Base-by-base conservation (phyloP, 208 protist genomes). In the Wallacemonas rigidus region DNA sequence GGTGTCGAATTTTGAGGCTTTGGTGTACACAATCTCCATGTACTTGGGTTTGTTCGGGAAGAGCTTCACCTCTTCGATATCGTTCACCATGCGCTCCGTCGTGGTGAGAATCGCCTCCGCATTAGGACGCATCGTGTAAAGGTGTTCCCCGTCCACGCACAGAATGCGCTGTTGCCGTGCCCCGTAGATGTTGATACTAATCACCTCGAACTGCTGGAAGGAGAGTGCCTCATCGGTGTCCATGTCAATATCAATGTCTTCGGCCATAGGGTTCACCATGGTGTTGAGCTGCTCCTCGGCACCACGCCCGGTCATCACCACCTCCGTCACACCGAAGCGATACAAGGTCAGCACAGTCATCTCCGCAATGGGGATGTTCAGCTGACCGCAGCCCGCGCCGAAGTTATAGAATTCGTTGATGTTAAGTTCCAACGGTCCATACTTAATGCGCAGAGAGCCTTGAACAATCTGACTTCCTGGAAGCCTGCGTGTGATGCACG, bases 371-470 rank as follows among this genome's bases (percentile, higher is more conserved):
- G 87, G 87, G 41, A 86, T 83, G 74, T 86, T 88, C 39, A 87
- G 80, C 39, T 85, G 69, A 3, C 92, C 92, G 73, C 89, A 92
- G 35, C 92, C 92, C 0, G 85, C 65, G 38, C 92, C 92, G 76
- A 96, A 94, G 62, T 92, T 90, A 71, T 91, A 96, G 69, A 85
- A 87, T 68, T 96, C 89, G 60, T 92, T 93, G 55, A 93, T 93
- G 71, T 93, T 94, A 2, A 96, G 68, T 73, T 94, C 89, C n/a
- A 94, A 45, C 3, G 89, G 89, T 38, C 92, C 89, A 70, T 91
- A 92, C 55, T 87, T 77, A 67, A 96, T 93, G 63, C 92, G 89
- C 63, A 96, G 75, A 7, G 92, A 94, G 48, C 89, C 89, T 43
- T 80, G 83, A 17, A 93, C 79, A 36, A 96, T 87, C n/a, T 71